A percentile compares a stretch with the other conserved stretches of the same genome.
Evolutionary conservation across 345 rosid genomes (phyloP).

Genomic region (Camelina laxa): DNA sequence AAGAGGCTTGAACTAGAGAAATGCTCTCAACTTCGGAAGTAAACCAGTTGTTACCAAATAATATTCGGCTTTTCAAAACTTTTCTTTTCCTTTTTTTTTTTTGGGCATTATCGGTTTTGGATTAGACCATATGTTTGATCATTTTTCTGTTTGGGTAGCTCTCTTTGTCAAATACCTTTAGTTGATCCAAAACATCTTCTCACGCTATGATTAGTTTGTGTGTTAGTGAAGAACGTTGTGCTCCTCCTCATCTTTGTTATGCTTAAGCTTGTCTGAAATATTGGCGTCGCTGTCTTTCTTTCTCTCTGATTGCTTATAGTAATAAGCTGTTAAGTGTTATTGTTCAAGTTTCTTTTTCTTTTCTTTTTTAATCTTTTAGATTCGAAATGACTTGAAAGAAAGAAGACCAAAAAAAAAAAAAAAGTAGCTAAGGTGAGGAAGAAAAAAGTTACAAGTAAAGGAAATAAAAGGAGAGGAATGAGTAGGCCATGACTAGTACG

Average conservation of each 20-base stretch:
- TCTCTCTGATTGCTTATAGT: slow-evolving; percentile 1
- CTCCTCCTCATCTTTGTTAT: background rate
- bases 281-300: background rate
- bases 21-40: background rate
- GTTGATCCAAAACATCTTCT: background rate
- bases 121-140: background rate
- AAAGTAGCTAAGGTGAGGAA: background rate
- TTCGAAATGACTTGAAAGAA: slow-evolving; percentile 11
- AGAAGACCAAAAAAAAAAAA: background rate
- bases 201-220: slow-evolving; percentile 4
- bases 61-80: background rate
- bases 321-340: slow-evolving; percentile 1
- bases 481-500: slow-evolving; percentile 34
- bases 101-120: background rate
- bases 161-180: slow-evolving; percentile 20
- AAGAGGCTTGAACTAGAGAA: background rate
- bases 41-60: background rate
- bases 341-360: background rate
- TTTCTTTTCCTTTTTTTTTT: background rate
- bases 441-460: background rate
- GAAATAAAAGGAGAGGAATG: slow-evolving; percentile 18
- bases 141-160: background rate
- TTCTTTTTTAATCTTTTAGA: background rate
- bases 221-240: slow-evolving; percentile 1
- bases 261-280: background rate